These are phyloP conservation scores for Coniochaeta hoffmannii DNA, from an alignment of 2,329 filamentous ascomycete species.

Conservation along the genomic window DNA sequence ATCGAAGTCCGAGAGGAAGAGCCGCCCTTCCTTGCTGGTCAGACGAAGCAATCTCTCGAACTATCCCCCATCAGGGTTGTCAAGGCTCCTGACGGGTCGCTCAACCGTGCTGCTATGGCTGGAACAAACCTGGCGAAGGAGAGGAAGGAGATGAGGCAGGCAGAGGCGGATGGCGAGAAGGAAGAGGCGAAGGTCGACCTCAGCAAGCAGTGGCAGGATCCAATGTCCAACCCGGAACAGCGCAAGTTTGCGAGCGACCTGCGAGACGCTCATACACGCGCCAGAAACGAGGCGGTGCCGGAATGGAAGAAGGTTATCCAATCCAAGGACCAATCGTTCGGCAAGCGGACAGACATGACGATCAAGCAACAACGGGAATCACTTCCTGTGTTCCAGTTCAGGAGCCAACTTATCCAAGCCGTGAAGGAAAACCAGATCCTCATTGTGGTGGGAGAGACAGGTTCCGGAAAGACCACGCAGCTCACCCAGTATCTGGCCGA, in stretches of 20 bases:
- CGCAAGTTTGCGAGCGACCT: conserved; percentile 86
- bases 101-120: conserved; percentile 94
- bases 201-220: conserved; percentile 90
- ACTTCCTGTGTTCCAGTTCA: conserved; percentile 83
- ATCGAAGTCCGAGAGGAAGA: conserved; percentile 97
- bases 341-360: conserved; percentile 80
- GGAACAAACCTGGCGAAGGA: conserved; percentile 86
- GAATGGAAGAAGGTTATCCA: conserved; percentile 88
- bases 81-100: conserved; percentile 95
- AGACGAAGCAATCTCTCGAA: conserved; percentile 94
- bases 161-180: conserved; percentile 74
- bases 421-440: conserved; percentile 82
- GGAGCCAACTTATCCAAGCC: conserved; percentile 79
- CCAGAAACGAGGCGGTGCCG: conserved; percentile 63
- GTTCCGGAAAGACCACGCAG: conserved; percentile 95
- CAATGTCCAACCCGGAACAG: conserved; percentile 81
- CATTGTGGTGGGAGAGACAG: conserved; percentile 95
- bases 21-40: conserved; percentile 88
- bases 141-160: conserved; percentile 77
- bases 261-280: conserved; percentile 54
- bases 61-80: conserved; percentile 93
- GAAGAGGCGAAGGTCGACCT: conserved; percentile 77
- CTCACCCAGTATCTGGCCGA: conserved; percentile 93
- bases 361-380: conserved; percentile 94
- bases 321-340: conserved; percentile 71